Evolutionary conservation across 192 early-diverging fungal species (phyloP).

Genomic region (Rhizophagus prolifer): DNA sequence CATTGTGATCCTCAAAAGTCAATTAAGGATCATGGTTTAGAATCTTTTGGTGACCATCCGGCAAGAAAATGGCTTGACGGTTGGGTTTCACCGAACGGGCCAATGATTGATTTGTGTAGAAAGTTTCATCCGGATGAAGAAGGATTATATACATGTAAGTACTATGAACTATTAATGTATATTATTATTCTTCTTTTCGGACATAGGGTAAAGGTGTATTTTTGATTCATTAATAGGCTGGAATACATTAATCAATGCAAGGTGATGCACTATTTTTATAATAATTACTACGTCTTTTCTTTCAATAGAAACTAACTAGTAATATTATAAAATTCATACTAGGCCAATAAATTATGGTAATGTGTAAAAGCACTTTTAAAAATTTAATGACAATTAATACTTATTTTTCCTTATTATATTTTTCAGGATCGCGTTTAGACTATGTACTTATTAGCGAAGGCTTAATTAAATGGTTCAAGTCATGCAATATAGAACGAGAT

Average conservation of each 20-base stretch:
- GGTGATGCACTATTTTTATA: conserved; percentile 35
- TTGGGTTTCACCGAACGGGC: conserved; percentile 57
- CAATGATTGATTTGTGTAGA: conserved; percentile 66
- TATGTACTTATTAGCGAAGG: conserved; percentile 61
- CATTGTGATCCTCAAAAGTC: conserved; percentile 68
- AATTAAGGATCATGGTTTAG: conserved; percentile 52
- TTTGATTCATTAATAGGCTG: conserved; percentile 54
- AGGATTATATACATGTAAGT: conserved; percentile 56
- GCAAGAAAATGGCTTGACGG: conserved; percentile 66
- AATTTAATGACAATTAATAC: neutral
- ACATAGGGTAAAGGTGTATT: conserved; percentile 8
- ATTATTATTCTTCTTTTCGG: neutral
- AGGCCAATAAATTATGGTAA: conserved; percentile 51
- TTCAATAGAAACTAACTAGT: neutral
- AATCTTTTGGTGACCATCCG: conserved; percentile 55
- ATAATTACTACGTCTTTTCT: neutral
- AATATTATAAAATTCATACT: neutral
- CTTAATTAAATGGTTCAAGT: conserved; percentile 60
- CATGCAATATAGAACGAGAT: conserved; percentile 54
- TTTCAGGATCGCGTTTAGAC: conserved; percentile 70
- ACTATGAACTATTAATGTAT: neutral
- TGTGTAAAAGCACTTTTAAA: no score
- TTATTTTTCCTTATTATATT: neutral
- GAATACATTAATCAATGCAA: conserved; percentile 72
- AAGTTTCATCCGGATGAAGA: conserved; percentile 56